Evolutionary conservation across 768 basidiomycete genomes (phyloP), one percentile per base, ranked within the genome.

Genomic region (Trametes punicea): DNA sequence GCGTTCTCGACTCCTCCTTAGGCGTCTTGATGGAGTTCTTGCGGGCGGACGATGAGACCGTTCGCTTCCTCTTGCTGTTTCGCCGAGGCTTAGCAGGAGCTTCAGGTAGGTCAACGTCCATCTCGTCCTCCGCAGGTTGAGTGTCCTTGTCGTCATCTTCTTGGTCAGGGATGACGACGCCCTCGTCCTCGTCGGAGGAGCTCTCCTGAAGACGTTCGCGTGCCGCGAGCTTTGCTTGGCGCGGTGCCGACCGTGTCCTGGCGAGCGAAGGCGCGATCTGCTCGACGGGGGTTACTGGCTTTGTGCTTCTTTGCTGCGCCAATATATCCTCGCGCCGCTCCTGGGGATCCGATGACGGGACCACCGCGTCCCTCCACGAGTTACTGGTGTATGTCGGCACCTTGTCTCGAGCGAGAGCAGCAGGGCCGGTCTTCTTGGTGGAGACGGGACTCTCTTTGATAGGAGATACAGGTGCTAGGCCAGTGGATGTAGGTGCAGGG

Each of bases 341-440:
- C 34, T 79, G 77, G 3, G 84, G 83, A 40, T 81, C 70, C 16
- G 85, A 88, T 0, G 84, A 85, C 6, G 84, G 84, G 11, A 85
- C 68, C 50, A 76, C 70, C 8, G 63, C 65, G 46, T 47, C 33
- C 39, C 21, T 31, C 53, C 58, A 55, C 4, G 58, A 55, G 4
- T 13, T 47, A 25, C 49, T 53, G 51, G 51, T 65, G n/a, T 64
- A 56, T 4, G 40, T n/a, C 13, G 34, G 4, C 15, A n/a, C 15
- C 34, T 36, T 36, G 34, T 36, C 9, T 10, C 34, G 34, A 36
- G 34, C 6, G n/a, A 36, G 34, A 8, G 2, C 13, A 4, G 34
- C 45, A 18, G 51, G 55, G 6, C 56, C 56, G 2, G 34, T 59
- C 30, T 57, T 47, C 46, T 51, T 48, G 56, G 58, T 46, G 18